Evolutionary conservation across 2,329 filamentous ascomycete species (phyloP).

Genomic region (Cryphonectria parasitica): DNA sequence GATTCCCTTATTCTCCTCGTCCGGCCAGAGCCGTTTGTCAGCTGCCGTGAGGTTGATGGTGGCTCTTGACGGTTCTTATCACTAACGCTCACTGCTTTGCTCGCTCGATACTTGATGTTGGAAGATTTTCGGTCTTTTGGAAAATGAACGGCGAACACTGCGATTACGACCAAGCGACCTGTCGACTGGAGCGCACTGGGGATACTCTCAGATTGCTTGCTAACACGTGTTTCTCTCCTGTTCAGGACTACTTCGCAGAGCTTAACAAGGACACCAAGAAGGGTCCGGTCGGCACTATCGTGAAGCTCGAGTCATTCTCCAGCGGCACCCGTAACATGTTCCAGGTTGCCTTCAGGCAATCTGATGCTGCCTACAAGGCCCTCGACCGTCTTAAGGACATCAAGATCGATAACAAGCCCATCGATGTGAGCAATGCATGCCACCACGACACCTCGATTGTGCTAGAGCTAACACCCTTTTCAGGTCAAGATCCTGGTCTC

Average conservation of each 20-base stretch:
- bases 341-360: slow-evolving; percentile 81
- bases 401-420: slow-evolving; percentile 84
- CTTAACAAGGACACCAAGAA: slow-evolving; percentile 36
- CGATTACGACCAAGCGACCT: slow-evolving; percentile 21
- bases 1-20: slow-evolving; percentile 29
- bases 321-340: slow-evolving; percentile 80
- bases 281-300: slow-evolving; percentile 85
- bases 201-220: slow-evolving; percentile 59
- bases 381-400: slow-evolving; percentile 84
- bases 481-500: slow-evolving; percentile 91
- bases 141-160: slow-evolving; percentile 18
- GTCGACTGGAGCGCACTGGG: slow-evolving; percentile 37
- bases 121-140: slow-evolving; percentile 22
- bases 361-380: slow-evolving; percentile 82
- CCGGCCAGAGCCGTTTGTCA: slow-evolving; percentile 30
- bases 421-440: slow-evolving; percentile 68
- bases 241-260: slow-evolving; percentile 84
- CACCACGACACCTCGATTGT: background rate
- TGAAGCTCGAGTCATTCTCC: slow-evolving; percentile 86
- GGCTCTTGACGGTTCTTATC: slow-evolving; percentile 19
- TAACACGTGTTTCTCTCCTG: slow-evolving; percentile 64
- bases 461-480: slow-evolving; percentile 24
- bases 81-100: slow-evolving; percentile 43
- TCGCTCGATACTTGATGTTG: slow-evolving; percentile 35
- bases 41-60: slow-evolving; percentile 31